Percentiles rank a stretch among this genome's conserved stretches.
These are phyloP conservation scores for Cryptosporidium canis DNA, from an alignment of 169 alveolate genomes.

Conservation along the genomic window DNA sequence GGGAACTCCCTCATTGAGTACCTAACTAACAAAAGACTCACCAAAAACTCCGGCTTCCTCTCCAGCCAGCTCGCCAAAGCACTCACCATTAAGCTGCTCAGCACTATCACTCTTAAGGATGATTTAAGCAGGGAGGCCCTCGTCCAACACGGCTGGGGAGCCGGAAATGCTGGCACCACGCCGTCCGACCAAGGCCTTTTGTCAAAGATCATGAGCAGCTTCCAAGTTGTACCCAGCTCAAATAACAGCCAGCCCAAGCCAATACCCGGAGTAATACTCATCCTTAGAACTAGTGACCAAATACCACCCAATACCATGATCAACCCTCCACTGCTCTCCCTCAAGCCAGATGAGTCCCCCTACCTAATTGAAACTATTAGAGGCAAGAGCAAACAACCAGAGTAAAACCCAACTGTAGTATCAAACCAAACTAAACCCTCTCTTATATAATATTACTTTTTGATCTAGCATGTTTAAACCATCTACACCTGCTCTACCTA, in stretches of 20 bases:
- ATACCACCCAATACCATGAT: constrained; percentile 41
- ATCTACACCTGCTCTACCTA: no score
- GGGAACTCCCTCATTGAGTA: constrained; percentile 39
- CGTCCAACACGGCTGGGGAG: constrained; percentile 37
- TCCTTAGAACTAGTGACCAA: constrained; percentile 42
- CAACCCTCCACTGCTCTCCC: constrained; percentile 13
- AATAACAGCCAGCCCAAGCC: neutral
- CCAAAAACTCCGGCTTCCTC: neutral
- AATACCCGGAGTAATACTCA: constrained; percentile 32
- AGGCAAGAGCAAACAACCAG: neutral
- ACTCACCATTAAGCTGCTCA: neutral
- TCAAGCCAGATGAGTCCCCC: constrained; percentile 67
- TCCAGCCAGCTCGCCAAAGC: constrained; percentile 20
- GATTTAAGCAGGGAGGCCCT: neutral
- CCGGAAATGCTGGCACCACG: neutral
- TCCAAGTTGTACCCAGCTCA: neutral
- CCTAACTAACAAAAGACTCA: constrained; percentile 21
- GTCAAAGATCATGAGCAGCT: no score
- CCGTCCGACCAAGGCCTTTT: no score
- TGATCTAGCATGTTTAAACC: no score
- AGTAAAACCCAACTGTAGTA: no score
- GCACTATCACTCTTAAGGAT: constrained; percentile 14
- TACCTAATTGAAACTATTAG: constrained; percentile 40
- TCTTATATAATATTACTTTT: no score
- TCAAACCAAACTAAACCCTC: no score